Base-by-base conservation (phyloP, 371 early-diverging fungal genomes). In the Rhizopus stolonifer region DNA sequence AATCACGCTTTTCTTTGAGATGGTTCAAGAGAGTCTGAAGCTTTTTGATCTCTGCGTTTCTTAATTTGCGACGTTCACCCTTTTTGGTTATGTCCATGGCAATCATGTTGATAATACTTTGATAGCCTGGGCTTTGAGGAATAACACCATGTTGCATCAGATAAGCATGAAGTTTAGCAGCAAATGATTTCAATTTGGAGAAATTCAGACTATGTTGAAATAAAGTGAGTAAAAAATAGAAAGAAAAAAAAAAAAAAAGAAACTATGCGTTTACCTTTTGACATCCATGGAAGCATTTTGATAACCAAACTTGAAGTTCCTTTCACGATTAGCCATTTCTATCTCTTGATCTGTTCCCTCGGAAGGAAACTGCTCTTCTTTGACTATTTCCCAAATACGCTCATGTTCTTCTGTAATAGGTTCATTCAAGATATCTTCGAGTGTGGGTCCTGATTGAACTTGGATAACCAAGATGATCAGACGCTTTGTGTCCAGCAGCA, bases 401-500 rank as follows among this genome's bases (percentile, higher is more conserved):
- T 99, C 97, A 61, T 96, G 91, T 43, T 81, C 75, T 10, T 81
- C 63, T 0, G 88, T 81, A 0, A 90, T 86, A 0, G 89, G 81
- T 2, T 85, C 79, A 46, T 89, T 84, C 19, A 99, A 75, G 34
- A 97, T 88, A 49, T 91, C 91, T 33, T 91, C 80, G 24, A 99
- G 69, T 43, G 81, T 87, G 31, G 70, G 67, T 2, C 97, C 98
- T 8, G 83, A 77, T 61, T 96, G 93, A 11, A 95, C 82, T 22
- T 86, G 85, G 52, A 98, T 80, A 14, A 96, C 86, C 29, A 85
- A 74, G 33, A 94, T 71, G n/a, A 96, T 82, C 42, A 89, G 77
- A 11, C 95, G 89, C 70, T 98, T 99, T 23, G 98, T 92, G 65
- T 95, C 95, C n/a, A 86, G 77, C 43, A 94, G 81, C n/a, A 96